These are phyloP conservation scores for Phytopythium vexans DNA, from an alignment of 352 stramenopile species.

Conservation along the genomic window DNA sequence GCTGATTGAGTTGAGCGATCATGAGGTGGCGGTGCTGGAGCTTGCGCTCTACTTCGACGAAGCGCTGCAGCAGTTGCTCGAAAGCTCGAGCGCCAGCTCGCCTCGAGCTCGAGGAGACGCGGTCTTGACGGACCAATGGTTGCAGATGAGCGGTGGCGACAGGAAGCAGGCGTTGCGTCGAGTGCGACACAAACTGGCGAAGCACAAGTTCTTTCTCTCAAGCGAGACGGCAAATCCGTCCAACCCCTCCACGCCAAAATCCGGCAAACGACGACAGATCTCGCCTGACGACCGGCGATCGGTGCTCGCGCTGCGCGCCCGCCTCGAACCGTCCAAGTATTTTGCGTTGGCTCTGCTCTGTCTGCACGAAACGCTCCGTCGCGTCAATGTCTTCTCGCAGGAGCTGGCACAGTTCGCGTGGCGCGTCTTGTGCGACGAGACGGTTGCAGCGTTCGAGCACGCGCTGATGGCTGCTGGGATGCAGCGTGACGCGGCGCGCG, in stretches of 20 bases:
- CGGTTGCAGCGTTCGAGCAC: constrained; percentile 15
- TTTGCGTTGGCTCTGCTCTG: constrained; percentile 34
- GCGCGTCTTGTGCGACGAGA: constrained; percentile 22
- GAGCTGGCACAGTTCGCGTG: constrained; percentile 30
- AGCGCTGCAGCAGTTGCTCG: constrained; percentile 1
- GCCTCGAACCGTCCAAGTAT: constrained; percentile 13
- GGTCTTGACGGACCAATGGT: constrained; percentile 9
- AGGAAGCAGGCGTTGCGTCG: constrained; percentile 8
- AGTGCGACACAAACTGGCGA: background rate
- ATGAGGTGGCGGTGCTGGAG: constrained; percentile 36
- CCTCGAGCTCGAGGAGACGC: too few species aligned
- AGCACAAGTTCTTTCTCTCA: constrained; percentile 16
- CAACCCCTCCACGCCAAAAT: background rate
- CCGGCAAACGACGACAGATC: background rate
- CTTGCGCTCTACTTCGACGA: constrained; percentile 37
- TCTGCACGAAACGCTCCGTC: constrained; percentile 31
- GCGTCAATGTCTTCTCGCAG: constrained; percentile 27
- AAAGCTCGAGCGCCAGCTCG: background rate
- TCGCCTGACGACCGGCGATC: background rate
- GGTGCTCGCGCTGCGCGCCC: background rate
- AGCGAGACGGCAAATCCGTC: too few species aligned
- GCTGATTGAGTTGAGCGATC: constrained; percentile 40
- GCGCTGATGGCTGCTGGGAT: constrained; percentile 10
- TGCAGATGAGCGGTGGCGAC: constrained; percentile 9
- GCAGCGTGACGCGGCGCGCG: constrained; percentile 4